A percentile compares a stretch with the other conserved stretches of the same genome.
These are phyloP conservation scores for Colletotrichum sp. DNA, from an alignment of 2,329 filamentous ascomycete species.

Conservation along the genomic window DNA sequence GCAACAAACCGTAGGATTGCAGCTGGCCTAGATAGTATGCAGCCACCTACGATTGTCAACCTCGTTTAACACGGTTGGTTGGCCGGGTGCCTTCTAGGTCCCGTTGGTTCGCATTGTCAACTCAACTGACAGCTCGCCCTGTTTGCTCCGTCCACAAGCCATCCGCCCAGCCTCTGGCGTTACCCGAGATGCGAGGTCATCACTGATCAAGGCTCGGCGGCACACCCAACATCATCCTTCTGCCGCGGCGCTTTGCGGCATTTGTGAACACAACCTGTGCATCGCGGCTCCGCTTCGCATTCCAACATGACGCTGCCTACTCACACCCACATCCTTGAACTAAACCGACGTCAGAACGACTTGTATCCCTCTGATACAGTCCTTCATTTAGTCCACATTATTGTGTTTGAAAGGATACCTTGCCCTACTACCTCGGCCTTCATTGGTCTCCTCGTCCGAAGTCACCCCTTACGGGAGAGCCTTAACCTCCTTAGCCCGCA, in stretches of 20 bases:
- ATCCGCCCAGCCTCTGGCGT: background rate
- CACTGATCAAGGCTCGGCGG: background rate
- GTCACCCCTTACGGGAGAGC: background rate
- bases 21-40: background rate
- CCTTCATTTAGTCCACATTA: background rate
- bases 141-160: background rate
- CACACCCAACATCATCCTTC: background rate
- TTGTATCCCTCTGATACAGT: background rate
- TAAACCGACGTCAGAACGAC: background rate
- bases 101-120: slow-evolving; percentile 5
- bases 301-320: background rate
- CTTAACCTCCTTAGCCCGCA: background rate
- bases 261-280: background rate
- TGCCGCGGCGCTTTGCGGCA: background rate
- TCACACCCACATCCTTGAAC: background rate
- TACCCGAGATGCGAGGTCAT: background rate
- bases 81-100: background rate
- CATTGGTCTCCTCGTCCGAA: slow-evolving; percentile 3
- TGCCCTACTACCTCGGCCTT: background rate
- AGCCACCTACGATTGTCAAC: background rate
- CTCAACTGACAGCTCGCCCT: background rate
- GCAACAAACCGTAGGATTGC: background rate
- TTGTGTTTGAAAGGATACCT: background rate
- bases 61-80: background rate
- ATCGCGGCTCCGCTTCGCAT: background rate